phyloP scores from a whole-genome alignment of 2,329 filamentous ascomycete genomes.

The Lomentospora prolificans region DNA sequence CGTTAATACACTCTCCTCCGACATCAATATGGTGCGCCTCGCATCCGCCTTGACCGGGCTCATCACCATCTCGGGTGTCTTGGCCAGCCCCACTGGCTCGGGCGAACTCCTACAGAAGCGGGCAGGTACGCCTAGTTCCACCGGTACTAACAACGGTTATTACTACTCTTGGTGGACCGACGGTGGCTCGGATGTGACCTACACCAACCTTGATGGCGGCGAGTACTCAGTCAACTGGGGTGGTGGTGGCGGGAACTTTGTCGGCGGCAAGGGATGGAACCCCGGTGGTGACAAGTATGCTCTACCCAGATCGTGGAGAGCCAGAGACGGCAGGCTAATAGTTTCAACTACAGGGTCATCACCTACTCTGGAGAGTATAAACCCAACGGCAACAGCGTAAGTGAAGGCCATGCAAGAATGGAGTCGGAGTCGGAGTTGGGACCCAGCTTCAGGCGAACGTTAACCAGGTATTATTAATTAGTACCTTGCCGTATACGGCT shows the following conservation, averaged over 20 bases:
- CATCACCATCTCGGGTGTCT: neutral
- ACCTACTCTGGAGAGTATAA: slow-evolving; percentile 15
- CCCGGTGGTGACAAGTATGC: slow-evolving; percentile 37
- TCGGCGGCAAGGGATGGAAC: slow-evolving; percentile 49
- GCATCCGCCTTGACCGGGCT: neutral
- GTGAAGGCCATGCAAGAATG: too few species aligned
- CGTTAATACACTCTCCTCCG: neutral
- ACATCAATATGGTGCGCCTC: neutral
- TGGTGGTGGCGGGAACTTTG: slow-evolving; percentile 34
- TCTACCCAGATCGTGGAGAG: neutral
- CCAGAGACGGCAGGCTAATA: slow-evolving; percentile 7
- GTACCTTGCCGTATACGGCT: slow-evolving; percentile 28
- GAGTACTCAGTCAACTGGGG: slow-evolving; percentile 34
- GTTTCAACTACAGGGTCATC: slow-evolving; percentile 17
- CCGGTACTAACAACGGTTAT: slow-evolving; percentile 28
- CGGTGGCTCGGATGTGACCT: slow-evolving; percentile 30
- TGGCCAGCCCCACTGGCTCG: neutral
- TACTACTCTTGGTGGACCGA: slow-evolving; percentile 41
- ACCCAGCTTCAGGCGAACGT: too few species aligned
- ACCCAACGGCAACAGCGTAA: slow-evolving; percentile 20
- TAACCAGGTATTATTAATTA: neutral
- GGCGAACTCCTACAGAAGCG: slow-evolving; percentile 3
- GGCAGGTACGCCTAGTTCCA: slow-evolving; percentile 23
- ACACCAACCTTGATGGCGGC: slow-evolving; percentile 32
- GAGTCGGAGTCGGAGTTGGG: too few species aligned